These are phyloP conservation scores for Apiospora sp. DNA, from an alignment of 2,329 filamentous ascomycete genomes.

Conservation along the genomic window DNA sequence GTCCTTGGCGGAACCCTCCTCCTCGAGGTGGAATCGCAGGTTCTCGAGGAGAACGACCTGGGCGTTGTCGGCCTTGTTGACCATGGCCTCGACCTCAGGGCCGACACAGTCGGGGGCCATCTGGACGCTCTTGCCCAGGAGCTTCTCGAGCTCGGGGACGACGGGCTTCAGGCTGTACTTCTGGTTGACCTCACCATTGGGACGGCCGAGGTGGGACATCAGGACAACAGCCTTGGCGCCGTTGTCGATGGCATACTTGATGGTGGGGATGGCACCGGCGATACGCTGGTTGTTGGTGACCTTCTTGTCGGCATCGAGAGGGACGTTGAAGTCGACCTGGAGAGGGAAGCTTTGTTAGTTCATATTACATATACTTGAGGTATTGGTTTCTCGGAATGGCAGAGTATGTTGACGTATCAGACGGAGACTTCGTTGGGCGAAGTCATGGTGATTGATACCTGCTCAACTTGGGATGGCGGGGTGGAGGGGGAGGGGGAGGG, in stretches of 20 bases:
- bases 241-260: slow-evolving; percentile 91
- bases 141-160: slow-evolving; percentile 89
- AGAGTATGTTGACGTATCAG: slow-evolving; percentile 25
- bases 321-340: slow-evolving; percentile 99
- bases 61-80: slow-evolving; percentile 82
- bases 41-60: slow-evolving; percentile 95
- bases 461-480: slow-evolving; percentile 14
- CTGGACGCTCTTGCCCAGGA: slow-evolving; percentile 82
- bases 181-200: slow-evolving; percentile 85
- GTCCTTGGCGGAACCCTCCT: slow-evolving; percentile 96
- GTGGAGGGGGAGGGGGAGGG: background rate
- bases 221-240: slow-evolving; percentile 92
- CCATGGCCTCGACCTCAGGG: slow-evolving; percentile 85
- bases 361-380: background rate
- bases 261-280: slow-evolving; percentile 91
- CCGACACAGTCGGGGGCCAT: slow-evolving; percentile 94
- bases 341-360: slow-evolving; percentile 33
- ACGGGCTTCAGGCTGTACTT: slow-evolving; percentile 98
- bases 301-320: slow-evolving; percentile 89
- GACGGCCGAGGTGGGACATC: slow-evolving; percentile 98
- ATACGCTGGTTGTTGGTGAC: slow-evolving; percentile 99
- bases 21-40: slow-evolving; percentile 96
- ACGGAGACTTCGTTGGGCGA: slow-evolving; percentile 23
- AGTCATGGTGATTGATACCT: slow-evolving; percentile 7
- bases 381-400: background rate